Evolutionary conservation across 345 rosid genomes (phyloP).

Genomic region (Microcos paniculata): DNA sequence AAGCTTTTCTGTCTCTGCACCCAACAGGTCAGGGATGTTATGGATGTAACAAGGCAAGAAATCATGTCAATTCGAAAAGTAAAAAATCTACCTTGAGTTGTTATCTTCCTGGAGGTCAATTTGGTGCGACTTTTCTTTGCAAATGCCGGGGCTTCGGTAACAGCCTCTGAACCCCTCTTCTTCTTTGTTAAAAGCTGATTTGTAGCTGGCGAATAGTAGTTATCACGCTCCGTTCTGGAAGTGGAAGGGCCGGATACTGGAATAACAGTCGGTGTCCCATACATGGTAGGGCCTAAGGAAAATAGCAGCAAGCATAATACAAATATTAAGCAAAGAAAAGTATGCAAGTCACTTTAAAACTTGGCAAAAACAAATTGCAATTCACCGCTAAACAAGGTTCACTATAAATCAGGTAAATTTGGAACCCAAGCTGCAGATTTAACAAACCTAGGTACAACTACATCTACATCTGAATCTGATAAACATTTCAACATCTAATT

Average conservation of each 20-base stretch:
- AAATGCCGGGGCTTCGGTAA: constrained; percentile 32
- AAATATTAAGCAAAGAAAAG: background rate
- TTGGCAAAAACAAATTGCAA: background rate
- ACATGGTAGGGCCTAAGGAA: constrained; percentile 34
- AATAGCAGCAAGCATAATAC: constrained; percentile 14
- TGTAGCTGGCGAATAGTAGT: constrained; percentile 28
- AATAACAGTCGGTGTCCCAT: constrained; percentile 36
- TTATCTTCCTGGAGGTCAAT: constrained; percentile 25
- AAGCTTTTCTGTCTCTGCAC: constrained; percentile 13
- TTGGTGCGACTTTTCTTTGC: constrained; percentile 47
- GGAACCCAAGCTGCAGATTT: too few relatives aligned
- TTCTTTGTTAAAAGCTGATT: constrained; percentile 44
- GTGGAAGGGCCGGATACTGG: constrained; percentile 37
- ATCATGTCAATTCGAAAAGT: background rate
- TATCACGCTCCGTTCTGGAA: constrained; percentile 19
- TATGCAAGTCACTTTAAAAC: background rate
- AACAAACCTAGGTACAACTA: too few relatives aligned
- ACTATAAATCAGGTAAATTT: too few relatives aligned
- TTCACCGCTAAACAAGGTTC: too few relatives aligned
- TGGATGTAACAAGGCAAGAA: background rate
- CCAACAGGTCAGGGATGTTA: constrained; percentile 4
- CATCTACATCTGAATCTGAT: too few relatives aligned
- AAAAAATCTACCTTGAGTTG: constrained; percentile 42
- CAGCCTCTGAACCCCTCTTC: constrained; percentile 38
- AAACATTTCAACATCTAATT: background rate